Evolutionary conservation across 1,284 basidiomycete species (phyloP).

Genomic region (Cystobasidium pallidum): DNA sequence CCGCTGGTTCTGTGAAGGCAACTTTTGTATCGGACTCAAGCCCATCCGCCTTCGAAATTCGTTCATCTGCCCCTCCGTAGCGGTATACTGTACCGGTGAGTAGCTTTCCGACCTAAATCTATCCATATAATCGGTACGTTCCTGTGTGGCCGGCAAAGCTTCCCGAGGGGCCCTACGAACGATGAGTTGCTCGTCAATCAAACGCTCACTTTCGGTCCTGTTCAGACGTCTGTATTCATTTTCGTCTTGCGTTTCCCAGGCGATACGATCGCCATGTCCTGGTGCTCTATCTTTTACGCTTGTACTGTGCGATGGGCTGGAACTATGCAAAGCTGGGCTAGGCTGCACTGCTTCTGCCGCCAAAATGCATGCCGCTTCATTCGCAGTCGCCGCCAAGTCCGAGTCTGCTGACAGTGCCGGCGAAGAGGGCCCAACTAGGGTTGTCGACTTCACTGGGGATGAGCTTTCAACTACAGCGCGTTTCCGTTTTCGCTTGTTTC

Average conservation of each 20-base stretch:
- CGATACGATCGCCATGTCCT: slow-evolving; percentile 12
- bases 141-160: slow-evolving; percentile 16
- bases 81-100: slow-evolving; percentile 25
- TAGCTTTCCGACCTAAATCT: slow-evolving; percentile 27
- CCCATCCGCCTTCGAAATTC: slow-evolving; percentile 9
- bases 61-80: background rate
- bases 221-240: slow-evolving; percentile 31
- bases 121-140: slow-evolving; percentile 42
- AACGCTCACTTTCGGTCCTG: slow-evolving; percentile 13
- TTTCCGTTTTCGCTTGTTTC: slow-evolving; percentile 1
- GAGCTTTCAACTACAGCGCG: slow-evolving; percentile 14
- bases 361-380: slow-evolving; percentile 4
- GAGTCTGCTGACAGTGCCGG: background rate
- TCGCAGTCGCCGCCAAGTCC: background rate
- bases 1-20: background rate
- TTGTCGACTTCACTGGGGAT: background rate
- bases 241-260: slow-evolving; percentile 36
- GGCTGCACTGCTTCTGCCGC: background rate
- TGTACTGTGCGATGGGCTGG: background rate
- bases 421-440: slow-evolving; percentile 14
- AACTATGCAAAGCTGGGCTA: too few species aligned
- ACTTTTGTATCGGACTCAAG: slow-evolving; percentile 24
- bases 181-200: slow-evolving; percentile 17
- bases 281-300: background rate
- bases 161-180: slow-evolving; percentile 12